phyloP scores from a whole-genome alignment of 305 asterid species.

The Coffea humblotiana region DNA sequence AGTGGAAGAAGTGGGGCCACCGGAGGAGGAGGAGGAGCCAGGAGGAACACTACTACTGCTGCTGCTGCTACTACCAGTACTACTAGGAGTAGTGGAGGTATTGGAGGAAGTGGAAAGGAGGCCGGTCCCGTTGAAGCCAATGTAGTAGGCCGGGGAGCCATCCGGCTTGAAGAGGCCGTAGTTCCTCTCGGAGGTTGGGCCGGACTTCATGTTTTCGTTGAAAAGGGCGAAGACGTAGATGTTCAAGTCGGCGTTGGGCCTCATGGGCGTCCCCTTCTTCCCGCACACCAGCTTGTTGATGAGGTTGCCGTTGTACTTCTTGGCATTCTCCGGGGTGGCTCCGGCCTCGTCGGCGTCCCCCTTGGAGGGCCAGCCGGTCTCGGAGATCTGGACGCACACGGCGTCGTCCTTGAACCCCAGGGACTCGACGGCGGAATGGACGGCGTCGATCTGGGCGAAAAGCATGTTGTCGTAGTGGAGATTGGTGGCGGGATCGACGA shows the following conservation, averaged over 20 bases:
- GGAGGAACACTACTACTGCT: conserved; percentile 7
- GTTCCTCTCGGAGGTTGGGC: conserved; percentile 49
- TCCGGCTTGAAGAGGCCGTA: conserved; percentile 65
- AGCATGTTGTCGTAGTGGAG: conserved; percentile 72
- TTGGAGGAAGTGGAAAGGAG: conserved; percentile 41
- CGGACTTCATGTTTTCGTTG: conserved; percentile 81
- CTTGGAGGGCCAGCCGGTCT: conserved; percentile 91
- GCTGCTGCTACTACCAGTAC: too few relatives aligned
- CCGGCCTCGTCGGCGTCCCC: conserved; percentile 78
- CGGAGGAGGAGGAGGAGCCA: conserved; percentile 25
- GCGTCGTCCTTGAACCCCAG: conserved; percentile 52
- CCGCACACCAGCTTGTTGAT: conserved; percentile 40
- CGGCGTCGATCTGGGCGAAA: conserved; percentile 75
- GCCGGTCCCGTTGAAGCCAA: too few relatives aligned
- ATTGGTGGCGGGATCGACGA: conserved; percentile 43
- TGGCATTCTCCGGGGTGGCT: conserved; percentile 76
- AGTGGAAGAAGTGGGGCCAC: conserved; percentile 40
- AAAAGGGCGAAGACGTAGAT: conserved; percentile 74
- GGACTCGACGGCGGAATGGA: conserved; percentile 56
- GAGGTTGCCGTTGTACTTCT: conserved; percentile 63
- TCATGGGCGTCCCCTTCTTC: conserved; percentile 76
- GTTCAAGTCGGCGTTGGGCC: conserved; percentile 57
- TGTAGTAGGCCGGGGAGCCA: conserved; percentile 57
- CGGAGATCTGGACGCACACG: conserved; percentile 70
- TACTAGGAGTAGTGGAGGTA: not conserved